phyloP scores from a whole-genome alignment of 2,329 filamentous ascomycete genomes.

The Myriosclerotinia scirpicola region DNA sequence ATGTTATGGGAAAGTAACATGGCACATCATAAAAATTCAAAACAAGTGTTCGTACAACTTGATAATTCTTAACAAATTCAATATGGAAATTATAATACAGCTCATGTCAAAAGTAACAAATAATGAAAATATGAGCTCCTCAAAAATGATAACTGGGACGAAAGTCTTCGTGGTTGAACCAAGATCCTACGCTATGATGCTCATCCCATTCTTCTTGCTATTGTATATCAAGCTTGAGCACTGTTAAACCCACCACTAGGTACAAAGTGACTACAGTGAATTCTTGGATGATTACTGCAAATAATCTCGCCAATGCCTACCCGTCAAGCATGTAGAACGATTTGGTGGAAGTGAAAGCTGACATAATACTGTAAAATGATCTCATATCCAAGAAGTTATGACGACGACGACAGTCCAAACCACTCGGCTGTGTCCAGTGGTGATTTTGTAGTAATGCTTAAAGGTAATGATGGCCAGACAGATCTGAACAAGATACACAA shows the following conservation, averaged over 20 bases:
- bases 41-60: not conserved
- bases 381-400: constrained; percentile 40
- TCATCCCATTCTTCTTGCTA: not conserved
- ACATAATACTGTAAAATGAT: constrained; percentile 39
- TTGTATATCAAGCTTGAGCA: not conserved
- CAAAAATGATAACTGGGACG: not conserved
- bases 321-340: constrained; percentile 35
- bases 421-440: constrained; percentile 37
- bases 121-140: not conserved
- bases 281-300: constrained; percentile 41
- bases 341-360: constrained; percentile 33
- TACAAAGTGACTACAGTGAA: constrained; percentile 39
- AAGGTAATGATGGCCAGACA: constrained; percentile 32
- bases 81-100: too few species aligned
- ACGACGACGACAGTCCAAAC: constrained; percentile 38
- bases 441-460: constrained; percentile 34
- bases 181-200: not conserved
- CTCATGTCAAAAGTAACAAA: not conserved
- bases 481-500: constrained; percentile 35
- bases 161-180: not conserved
- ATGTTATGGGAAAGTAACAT: not conserved
- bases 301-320: constrained; percentile 36
- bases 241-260: constrained; percentile 30
- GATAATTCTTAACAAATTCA: not conserved
- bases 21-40: not conserved